Base-by-base conservation (phyloP, 23 red algal genomes). In the Gracilaria domingensis region DNA sequence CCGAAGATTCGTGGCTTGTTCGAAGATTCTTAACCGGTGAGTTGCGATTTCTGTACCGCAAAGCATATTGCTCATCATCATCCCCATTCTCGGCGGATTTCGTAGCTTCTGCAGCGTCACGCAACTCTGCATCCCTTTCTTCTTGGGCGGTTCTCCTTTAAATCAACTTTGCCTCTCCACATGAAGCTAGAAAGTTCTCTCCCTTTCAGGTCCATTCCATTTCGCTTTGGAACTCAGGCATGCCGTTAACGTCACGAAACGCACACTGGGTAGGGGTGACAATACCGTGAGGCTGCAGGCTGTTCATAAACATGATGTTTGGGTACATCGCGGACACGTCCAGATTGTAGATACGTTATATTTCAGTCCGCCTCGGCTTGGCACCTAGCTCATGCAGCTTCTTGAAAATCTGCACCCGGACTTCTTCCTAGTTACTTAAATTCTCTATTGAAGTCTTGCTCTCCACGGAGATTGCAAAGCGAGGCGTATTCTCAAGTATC, bases 321-420 rank as follows among this genome's bases (percentile, higher is more conserved):
- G 97, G 94, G 75, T 99, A 99, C 97, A 99, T 99, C 30, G 97
- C 97, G 3, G 91, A 95, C 32, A 99, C 97, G 79, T 99, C 97
- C 16, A 99, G 84, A 61, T 99, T 94, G 78, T 96, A 96, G 30
- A 99, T 94, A 40, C 96, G 87, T 1, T 94, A 91, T 51, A 86
- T 88, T 54, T 99, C 97, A 0, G 45, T 36, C 4, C 75, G 86
- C 61, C 5, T 49, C 1, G 90, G 91, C 8, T 86, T 87, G 26
- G 3, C 20, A 34, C 85, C 59, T 12, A 96, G 93, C 72, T 69
- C 77, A 50, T 88, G 40, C 34, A 99, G 90, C 53, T 72, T 26
- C 8, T 80, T 56, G 30, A 85, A 0, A 55, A 99, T 91, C 9
- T 36, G 60, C 67, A 47, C 62, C 18, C 86, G 88, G 37, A 96